Base-by-base conservation (phyloP, 2,329 filamentous ascomycete genomes). In the Fusarium longipes region DNA sequence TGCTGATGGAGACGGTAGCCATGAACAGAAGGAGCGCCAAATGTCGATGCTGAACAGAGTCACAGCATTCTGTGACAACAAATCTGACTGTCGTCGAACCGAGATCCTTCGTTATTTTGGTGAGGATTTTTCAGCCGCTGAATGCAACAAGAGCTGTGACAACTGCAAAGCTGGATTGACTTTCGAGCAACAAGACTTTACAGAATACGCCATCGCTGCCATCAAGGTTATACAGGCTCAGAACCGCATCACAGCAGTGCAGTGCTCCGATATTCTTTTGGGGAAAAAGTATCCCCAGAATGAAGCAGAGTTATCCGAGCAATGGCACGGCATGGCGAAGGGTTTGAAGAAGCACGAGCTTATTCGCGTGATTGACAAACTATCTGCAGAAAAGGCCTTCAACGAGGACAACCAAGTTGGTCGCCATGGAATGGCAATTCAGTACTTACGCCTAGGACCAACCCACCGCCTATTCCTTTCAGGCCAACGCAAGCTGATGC, bases 51-150 rank as follows among this genome's bases (percentile, higher is more conserved):
- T 99, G 44, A 89, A 91, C 61, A 89, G 89, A 35, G 93, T 99
- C 60, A 85, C 93, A 1, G 88, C 92, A 59, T 99, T 92, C 74
- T 98, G 94, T 77, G 93, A 97, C 74, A 97, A 97, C 78, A 87
- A 87, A 71, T 89, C 87, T 54, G 93, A 97, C 71, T 99, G 96
- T 76, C 90, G 96, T 65, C 87, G 96, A 62, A 90, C 91, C 2
- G 92, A 97, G 77, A 90, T 99, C 17, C 87, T 99, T 32, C 87
- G 87, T n/a, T 99, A 99, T 78, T 99, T 99, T 81, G 93, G 91
- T 57, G 96, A 99, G 77, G 83, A 84, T 1, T 99, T 98, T 75
- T 81, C 87, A 50, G 82, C 84, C 35, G 85, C 87, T 14, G 85
- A 92, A 50, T 99, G 96, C 78, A 82, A 88, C 47, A 83, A 86